Evolutionary conservation across 805 yeast genomes (phyloP).

Genomic region (Suhomyces sp.): DNA sequence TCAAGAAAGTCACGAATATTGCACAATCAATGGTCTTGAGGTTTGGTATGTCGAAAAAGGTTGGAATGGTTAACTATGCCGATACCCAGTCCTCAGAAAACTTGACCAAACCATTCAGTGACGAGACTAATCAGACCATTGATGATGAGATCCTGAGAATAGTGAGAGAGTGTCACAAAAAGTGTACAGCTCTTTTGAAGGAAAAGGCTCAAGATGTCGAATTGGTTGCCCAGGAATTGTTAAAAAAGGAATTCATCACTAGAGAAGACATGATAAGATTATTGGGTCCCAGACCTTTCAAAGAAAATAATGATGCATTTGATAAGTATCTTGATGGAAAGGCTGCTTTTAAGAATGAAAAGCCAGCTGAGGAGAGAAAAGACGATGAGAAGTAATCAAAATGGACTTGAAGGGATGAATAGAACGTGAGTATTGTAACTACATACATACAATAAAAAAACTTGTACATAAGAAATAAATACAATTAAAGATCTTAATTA

Average conservation of each 20-base stretch:
- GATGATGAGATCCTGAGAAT: slow-evolving; percentile 82
- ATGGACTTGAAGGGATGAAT: too few species aligned
- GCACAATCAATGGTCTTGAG: slow-evolving; percentile 91
- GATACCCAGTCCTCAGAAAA: slow-evolving; percentile 68
- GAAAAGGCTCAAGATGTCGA: slow-evolving; percentile 77
- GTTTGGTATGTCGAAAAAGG: slow-evolving; percentile 84
- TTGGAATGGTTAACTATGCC: slow-evolving; percentile 79
- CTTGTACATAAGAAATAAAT: too few species aligned
- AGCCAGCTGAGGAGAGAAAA: slow-evolving; percentile 26
- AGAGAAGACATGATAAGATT: slow-evolving; percentile 91
- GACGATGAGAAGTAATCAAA: slow-evolving; percentile 17
- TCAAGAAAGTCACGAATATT: slow-evolving; percentile 91
- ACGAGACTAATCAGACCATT: slow-evolving; percentile 75
- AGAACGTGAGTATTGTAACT: too few species aligned
- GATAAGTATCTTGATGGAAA: slow-evolving; percentile 63
- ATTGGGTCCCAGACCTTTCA: slow-evolving; percentile 89
- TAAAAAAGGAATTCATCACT: slow-evolving; percentile 84
- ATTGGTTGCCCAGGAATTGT: slow-evolving; percentile 81
- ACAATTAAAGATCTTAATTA: too few species aligned
- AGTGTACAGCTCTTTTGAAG: slow-evolving; percentile 65
- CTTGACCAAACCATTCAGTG: slow-evolving; percentile 85
- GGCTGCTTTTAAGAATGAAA: slow-evolving; percentile 41
- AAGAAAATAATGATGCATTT: slow-evolving; percentile 87
- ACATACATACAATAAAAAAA: too few species aligned
- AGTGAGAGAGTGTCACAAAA: slow-evolving; percentile 69